These are phyloP conservation scores for Shiraia sp. DNA, from an alignment of 2,329 filamentous ascomycete species.

Conservation along the genomic window DNA sequence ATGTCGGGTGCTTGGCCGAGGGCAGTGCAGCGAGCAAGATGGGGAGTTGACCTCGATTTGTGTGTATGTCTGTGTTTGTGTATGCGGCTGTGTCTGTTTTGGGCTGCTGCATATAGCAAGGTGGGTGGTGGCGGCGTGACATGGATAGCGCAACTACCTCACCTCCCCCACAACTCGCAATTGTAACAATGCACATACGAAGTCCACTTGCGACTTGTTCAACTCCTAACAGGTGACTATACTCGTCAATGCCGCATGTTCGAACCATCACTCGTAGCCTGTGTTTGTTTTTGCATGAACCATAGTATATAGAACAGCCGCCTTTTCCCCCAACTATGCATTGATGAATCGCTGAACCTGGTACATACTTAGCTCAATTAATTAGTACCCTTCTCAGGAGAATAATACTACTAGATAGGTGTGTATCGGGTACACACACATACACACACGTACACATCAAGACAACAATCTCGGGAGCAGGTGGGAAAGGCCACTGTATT, in stretches of 20 bases:
- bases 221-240: too few relatives aligned
- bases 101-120: slow-evolving; percentile 1
- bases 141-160: background rate
- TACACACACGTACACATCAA: background rate
- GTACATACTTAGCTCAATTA: too few relatives aligned
- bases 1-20: slow-evolving; percentile 2
- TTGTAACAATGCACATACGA: background rate
- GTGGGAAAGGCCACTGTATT: too few relatives aligned
- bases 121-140: slow-evolving; percentile 3
- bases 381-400: too few relatives aligned
- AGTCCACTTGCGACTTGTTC: background rate
- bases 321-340: background rate
- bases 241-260: too few relatives aligned
- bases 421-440: background rate
- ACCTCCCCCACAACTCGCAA: background rate
- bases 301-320: background rate
- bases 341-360: background rate
- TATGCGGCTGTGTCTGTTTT: slow-evolving; percentile 3
- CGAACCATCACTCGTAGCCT: too few relatives aligned
- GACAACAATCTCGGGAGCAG: too few relatives aligned
- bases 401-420: too few relatives aligned
- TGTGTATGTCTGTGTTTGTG: background rate
- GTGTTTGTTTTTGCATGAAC: too few relatives aligned
- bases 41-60: too few relatives aligned
- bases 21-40: slow-evolving; percentile 17